Evolutionary conservation across 768 basidiomycete genomes (phyloP), one percentile per base, ranked within the genome.

Genomic region (Nevesoporus exiguus): DNA sequence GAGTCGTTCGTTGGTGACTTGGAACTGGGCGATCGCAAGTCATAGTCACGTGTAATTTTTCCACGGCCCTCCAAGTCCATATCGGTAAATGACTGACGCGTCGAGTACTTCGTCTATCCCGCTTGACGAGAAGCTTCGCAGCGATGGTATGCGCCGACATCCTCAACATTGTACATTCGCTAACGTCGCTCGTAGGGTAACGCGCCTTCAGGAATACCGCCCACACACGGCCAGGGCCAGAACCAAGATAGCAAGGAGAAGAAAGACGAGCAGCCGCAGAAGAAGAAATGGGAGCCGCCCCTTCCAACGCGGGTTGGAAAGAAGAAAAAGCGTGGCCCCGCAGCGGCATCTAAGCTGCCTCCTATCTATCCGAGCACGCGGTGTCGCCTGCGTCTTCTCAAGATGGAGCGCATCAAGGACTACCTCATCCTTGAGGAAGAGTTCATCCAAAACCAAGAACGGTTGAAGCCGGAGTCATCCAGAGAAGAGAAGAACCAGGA

Each of bases 211-310:
- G 88, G 81, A 52, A 66, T 80, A 47, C 70, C 66, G 0, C 73
- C 74, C 9, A 3, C 52, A 0, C 45, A 34, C 1, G 55, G 49
- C 9, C 54, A 58, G 78, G 71, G 63, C 59, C 66, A 80, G 76
- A 70, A 76, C 79, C 72, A 74, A 69, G 64, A 80, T 48, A 80
- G 74, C 75, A 72, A 76, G 60, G 73, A 76, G 42, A 74, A 78
- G 63, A 74, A 73, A 59, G 64, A 77, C 40, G 55, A 65, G 17
- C 77, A 83, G 64, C 65, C 71, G 13, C 76, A 81, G 68, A 82
- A 86, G 74, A 97, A 98, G 84, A 95, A 96, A 76, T 98, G 95
- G 94, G 96, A 98, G 71, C 94, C 96, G 8, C 96, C 96, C 64
- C 82, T 97, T 54, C 95, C 96, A 14, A 97, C 96, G 43, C 89